Base-by-base conservation (phyloP, 2,329 filamentous ascomycete species). In the Mariannaea sp. region DNA sequence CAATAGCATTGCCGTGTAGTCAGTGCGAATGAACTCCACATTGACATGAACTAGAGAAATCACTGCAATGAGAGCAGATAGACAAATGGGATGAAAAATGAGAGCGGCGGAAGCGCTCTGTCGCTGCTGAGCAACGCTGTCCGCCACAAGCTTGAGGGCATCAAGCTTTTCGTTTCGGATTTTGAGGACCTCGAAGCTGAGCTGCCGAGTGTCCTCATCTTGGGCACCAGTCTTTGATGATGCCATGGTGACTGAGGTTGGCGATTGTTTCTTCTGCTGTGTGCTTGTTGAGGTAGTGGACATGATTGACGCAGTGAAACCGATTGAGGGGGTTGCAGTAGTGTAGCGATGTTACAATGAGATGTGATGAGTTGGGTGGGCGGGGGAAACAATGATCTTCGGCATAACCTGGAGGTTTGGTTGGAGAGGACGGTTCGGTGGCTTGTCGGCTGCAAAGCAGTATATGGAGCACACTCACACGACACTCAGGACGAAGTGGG, bases 81-180 rank as follows among this genome's bases (percentile, higher is more conserved):
- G 62, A 39, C 76, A 74, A 17, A 80, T 67, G 0, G 82, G 83
- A 71, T 90, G 83, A 65, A 81, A 82, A 58, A 90, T 78, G 55
- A 94, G 74, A 55, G 82, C 75, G 43, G 76, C 75, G 12, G 85
- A 83, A 7, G 89, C 85, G 4, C 80, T 71, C 69, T 91, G 86
- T 47, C 89, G 86, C 73, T 94, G 90, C 69, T 96, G 88, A 20
- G 90, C 89, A 50, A 95, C 84, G 59, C 86, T 90, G 73, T 94
- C 90, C 47, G 89, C 86, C 40, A 96, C 80, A 14, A 96, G 80
- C 56, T 82, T 82, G 49, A 96, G 77, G 10, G 87, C 87, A 51
- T 84, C 80, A 58, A 84, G 75, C 67, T 86, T 84, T 66, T 91
- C 87, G 38, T 75, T 68, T n/a, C n/a, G 40, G 82, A 73, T 33